Evolutionary conservation across 768 basidiomycete species (phyloP).

Genomic region (Hortiboletus campestris): DNA sequence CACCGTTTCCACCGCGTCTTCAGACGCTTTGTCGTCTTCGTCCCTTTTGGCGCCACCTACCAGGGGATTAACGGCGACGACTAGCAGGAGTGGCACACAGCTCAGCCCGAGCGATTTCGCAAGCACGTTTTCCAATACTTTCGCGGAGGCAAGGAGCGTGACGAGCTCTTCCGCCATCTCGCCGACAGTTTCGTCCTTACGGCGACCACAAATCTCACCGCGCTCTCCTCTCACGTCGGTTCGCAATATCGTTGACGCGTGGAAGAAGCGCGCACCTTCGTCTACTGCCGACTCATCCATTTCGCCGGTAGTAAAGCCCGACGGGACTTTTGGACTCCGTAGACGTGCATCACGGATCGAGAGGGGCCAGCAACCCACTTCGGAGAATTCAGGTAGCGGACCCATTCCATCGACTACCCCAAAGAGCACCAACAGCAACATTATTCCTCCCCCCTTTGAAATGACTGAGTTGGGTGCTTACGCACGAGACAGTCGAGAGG

Average conservation of each 20-base stretch:
- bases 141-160: conserved; percentile 36
- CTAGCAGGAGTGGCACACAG: conserved; percentile 31
- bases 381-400: conserved; percentile 9
- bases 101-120: conserved; percentile 36
- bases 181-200: conserved; percentile 52
- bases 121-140: conserved; percentile 38
- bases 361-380: conserved; percentile 10
- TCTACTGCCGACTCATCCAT: conserved; percentile 39
- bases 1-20: conserved; percentile 26
- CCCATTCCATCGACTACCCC: conserved; percentile 24
- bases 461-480: conserved; percentile 45
- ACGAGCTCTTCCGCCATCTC: conserved; percentile 28
- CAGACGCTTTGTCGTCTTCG: conserved; percentile 31
- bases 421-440: conserved; percentile 30
- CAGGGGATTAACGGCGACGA: conserved; percentile 29
- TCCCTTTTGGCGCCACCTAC: conserved; percentile 51
- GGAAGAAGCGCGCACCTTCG: conserved; percentile 72
- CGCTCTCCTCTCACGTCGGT: conserved; percentile 72
- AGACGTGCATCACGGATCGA: conserved; percentile 32
- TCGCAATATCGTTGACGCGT: conserved; percentile 73
- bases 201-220: conserved; percentile 63
- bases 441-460: conserved; percentile 47
- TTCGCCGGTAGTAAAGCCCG: conserved; percentile 33
- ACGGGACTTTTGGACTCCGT: conserved; percentile 35
- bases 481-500: conserved; percentile 42